Evolutionary conservation across 2,329 filamentous ascomycete species (phyloP), one percentile per base, ranked within the genome.

Genomic region (Clonostachys byssicola): DNA sequence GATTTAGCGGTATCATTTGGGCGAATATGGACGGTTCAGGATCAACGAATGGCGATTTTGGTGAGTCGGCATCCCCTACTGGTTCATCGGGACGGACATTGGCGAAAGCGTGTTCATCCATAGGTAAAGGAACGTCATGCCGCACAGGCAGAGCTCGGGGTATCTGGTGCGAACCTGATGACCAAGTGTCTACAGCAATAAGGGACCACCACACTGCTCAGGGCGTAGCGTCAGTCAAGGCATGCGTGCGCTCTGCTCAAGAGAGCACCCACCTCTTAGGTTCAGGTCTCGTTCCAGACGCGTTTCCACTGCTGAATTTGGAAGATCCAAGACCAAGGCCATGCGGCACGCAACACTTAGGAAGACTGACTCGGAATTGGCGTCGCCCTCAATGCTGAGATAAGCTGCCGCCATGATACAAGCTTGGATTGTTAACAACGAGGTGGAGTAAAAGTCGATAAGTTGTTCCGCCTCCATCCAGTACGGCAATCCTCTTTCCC

Each of bases 381-480:
- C 58, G 12, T 70, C 54, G 4, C 62, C 61, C n/a, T 68, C 60
- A 12, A 59, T 63, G 34, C 60, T 60, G 14, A 60, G 60, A 13
- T 52, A 52, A 3, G 58, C 56, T 3, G 64, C 69, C 2, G 71
- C 52, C 33, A 72, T 51, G 6, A 72, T 61, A 43, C 64, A 65
- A 3, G 65, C 61, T 50, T 71, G 69, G 18, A 71, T 58, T 4
- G 64, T 70, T 2, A 51, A 53, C 16, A 71, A 46, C 5, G 62
- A 65, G 12, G 68, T 58, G 13, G 64, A 55, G 9, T 64, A 62
- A 20, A 70, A 49, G 44, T 67, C 54, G 8, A 68, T 53, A 2
- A 63, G 51, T 10, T 43, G 51, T 47, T 59, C 55, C 40, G 52
- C 53, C 44, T 54, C 49, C 48, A 51, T 34, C 45, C 54, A 44